Percentiles rank a stretch among this genome's conserved stretches.
phyloP scores from a whole-genome alignment of 73 alveolate genomes.

The Stentor roeselii region DNA sequence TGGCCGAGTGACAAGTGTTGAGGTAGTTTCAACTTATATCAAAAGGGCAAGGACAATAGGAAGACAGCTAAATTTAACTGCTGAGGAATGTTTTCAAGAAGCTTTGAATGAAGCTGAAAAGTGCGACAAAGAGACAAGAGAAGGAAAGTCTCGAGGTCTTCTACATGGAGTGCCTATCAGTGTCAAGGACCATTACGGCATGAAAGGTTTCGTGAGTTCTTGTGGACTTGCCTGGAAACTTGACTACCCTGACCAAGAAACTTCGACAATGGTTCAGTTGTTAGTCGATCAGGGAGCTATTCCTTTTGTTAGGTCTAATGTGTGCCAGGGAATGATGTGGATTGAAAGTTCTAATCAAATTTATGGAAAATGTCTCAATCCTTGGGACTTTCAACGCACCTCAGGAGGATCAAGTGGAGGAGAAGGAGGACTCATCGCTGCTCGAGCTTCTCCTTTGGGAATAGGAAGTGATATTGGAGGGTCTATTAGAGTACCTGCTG shows the following conservation, averaged over 20 bases:
- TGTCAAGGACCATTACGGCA: slow-evolving; percentile 49
- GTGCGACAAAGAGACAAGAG: not conserved
- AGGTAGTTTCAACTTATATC: slow-evolving; percentile 34
- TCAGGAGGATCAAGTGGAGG: slow-evolving; percentile 79
- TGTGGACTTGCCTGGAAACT: slow-evolving; percentile 39
- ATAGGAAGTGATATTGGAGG: slow-evolving; percentile 78
- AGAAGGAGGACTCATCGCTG: slow-evolving; percentile 68
- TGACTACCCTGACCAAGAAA: slow-evolving; percentile 29
- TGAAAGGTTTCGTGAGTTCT: slow-evolving; percentile 40
- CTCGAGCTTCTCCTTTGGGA: slow-evolving; percentile 51
- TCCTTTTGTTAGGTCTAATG: slow-evolving; percentile 37
- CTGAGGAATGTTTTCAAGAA: slow-evolving; percentile 43
- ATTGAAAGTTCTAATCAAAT: slow-evolving; percentile 27
- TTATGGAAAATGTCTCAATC: slow-evolving; percentile 66
- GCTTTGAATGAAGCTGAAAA: slow-evolving; percentile 41
- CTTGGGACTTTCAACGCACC: slow-evolving; percentile 53
- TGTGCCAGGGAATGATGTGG: slow-evolving; percentile 32
- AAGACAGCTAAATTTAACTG: slow-evolving; percentile 29
- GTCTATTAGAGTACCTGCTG: slow-evolving; percentile 61
- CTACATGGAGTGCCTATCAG: slow-evolving; percentile 66
- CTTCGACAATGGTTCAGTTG: slow-evolving; percentile 38
- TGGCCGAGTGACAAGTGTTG: slow-evolving; percentile 31
- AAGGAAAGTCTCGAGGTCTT: not conserved
- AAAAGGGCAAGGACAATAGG: slow-evolving; percentile 39
- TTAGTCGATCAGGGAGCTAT: slow-evolving; percentile 40